Conservation (phyloP, 495 filamentous ascomycete genomes). For the Podospora bellae-mahoneyi region DNA sequence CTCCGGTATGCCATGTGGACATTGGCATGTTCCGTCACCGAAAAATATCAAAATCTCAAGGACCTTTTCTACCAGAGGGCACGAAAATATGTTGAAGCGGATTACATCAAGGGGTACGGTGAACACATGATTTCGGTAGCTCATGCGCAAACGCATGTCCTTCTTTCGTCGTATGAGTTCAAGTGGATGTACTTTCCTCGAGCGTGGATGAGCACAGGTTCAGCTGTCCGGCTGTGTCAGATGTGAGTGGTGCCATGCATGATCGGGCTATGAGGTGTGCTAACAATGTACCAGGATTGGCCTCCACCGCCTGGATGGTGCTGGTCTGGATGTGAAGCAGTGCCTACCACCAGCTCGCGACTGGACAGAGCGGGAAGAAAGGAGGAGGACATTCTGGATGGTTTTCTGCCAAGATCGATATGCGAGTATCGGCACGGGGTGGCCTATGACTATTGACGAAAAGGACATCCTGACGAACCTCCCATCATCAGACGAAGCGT, state of each 20-base stretch:
- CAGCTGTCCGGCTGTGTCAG: slow-evolving; percentile 68
- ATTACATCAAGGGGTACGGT: slow-evolving; percentile 91
- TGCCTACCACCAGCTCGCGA: slow-evolving; percentile 79
- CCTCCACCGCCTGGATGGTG: slow-evolving; percentile 81
- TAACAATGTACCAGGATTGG: slow-evolving; percentile 57
- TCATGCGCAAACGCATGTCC: slow-evolving; percentile 75
- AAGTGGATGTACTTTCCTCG: slow-evolving; percentile 97
- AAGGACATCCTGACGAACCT: slow-evolving; percentile 85
- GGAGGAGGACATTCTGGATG: slow-evolving; percentile 92
- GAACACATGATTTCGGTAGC: slow-evolving; percentile 79
- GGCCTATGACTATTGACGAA: slow-evolving; percentile 94
- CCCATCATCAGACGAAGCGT: slow-evolving; percentile 83
- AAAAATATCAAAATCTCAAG: slow-evolving; percentile 73
- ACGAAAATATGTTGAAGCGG: slow-evolving; percentile 82
- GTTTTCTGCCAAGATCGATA: slow-evolving; percentile 85
- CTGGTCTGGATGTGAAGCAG: slow-evolving; percentile 88
- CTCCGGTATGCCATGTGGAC: slow-evolving; percentile 95
- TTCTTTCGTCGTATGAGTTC: slow-evolving; percentile 85
- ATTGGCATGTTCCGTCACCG: slow-evolving; percentile 74
- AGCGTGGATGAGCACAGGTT: slow-evolving; percentile 89
- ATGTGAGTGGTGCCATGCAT: slow-evolving; percentile 52
- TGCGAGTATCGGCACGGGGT: slow-evolving; percentile 94
- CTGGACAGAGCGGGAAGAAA: slow-evolving; percentile 90
- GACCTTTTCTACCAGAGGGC: slow-evolving; percentile 83
- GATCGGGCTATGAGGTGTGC: not conserved